These are phyloP conservation scores for Alternaria incomplexa DNA, from an alignment of 2,329 filamentous ascomycete genomes.

Conservation along the genomic window DNA sequence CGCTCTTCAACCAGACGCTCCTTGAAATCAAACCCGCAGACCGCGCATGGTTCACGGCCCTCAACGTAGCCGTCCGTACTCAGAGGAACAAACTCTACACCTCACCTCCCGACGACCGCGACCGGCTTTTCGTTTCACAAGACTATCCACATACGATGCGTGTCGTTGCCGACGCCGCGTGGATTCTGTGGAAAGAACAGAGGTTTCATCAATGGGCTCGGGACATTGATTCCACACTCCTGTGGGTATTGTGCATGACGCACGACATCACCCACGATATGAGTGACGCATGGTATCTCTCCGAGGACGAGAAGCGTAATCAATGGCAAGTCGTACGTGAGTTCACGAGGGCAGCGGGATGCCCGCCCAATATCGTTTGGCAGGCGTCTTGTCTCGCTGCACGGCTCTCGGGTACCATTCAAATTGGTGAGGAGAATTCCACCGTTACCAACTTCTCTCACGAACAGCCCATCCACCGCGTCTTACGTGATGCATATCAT, in stretches of 20 bases:
- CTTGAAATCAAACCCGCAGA: not conserved
- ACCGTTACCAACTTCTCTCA: not conserved
- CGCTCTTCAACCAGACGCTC: not conserved
- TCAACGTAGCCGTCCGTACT: not conserved
- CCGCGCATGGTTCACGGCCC: not conserved
- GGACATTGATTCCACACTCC: not conserved
- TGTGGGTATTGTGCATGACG: not conserved
- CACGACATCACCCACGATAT: not conserved
- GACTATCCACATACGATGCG: slow-evolving; percentile 1
- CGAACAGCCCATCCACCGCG: not conserved
- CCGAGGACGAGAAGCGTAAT: not conserved
- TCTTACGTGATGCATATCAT: not conserved
- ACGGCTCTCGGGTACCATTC: not conserved
- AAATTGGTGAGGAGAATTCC: not conserved
- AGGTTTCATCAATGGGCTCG: not conserved
- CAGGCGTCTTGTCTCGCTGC: not conserved
- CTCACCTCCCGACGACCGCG: not conserved
- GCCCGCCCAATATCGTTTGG: not conserved
- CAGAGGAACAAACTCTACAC: not conserved
- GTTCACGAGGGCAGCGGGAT: not conserved
- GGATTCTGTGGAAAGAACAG: not conserved
- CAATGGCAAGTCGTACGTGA: not conserved
- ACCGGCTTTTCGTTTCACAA: not conserved
- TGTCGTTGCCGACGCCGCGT: not conserved
- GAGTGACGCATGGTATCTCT: not conserved